Evolutionary conservation across 768 basidiomycete species (phyloP), one percentile per base, ranked within the genome.

Genomic region (Collybiopsis luxurians): DNA sequence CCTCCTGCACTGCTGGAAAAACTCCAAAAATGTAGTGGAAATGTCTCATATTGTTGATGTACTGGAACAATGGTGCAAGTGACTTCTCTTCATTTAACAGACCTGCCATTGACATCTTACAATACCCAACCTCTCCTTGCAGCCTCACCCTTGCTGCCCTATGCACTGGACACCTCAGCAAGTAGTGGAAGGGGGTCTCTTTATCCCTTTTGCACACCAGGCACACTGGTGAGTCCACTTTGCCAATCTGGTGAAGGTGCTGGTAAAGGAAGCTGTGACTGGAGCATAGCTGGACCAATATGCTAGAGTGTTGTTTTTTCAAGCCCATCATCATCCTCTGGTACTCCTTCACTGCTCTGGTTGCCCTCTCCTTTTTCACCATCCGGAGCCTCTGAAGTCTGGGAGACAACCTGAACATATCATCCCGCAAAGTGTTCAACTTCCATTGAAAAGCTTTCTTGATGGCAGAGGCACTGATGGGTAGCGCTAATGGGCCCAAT

Each of bases 171-270:
- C 65, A 66, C 5, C 15, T 36, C 0, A 63, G 0, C 0, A 64
- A 40, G 49, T 36, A 64, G 46, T 66, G 65, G 1, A 28, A 7
- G 6, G 64, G 45, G 0, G 64, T 58, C 26, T 64, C 61, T 3
- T 61, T 58, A 2, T 6, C 23, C 4, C 30, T 38, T 1, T 31
- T 42, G 49, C 66, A 67, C 19, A 45, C 36, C 0, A 61, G 63
- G 50, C 66, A 67, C 1, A 42, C 6, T 0, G 66, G 66, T 0
- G 65, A 58, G 12, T 58, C 58, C 7, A 53, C 47, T 28, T 56
- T 57, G 15, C 44, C 39, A 3, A 66, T 65, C 23, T 53, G 59
- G 34, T 67, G 61, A 0, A 67, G 59, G 52, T 66, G 59, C 21
- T 59, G 56, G 39, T 61, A 58, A 0, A 67, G 64, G 4, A 51